Base-by-base conservation (phyloP, 495 filamentous ascomycete species). In the Poronia punctata region DNA sequence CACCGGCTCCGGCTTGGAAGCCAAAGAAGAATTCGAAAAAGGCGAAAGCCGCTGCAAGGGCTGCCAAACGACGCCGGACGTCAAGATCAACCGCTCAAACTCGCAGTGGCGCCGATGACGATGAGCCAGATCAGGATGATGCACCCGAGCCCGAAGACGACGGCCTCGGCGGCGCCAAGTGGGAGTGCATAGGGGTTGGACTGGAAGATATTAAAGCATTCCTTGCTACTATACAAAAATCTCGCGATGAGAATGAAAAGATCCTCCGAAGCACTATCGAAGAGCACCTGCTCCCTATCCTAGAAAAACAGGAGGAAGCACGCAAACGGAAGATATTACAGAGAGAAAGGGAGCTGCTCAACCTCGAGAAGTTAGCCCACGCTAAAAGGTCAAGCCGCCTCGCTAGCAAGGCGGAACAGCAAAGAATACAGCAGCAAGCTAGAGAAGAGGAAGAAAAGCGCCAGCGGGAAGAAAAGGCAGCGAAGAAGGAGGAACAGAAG, bases 351-450 rank as follows among this genome's bases (percentile, higher is more conserved):
- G 88, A 95, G 50, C 56, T 93, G 21, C 63, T 84, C 37, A 86
- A 79, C 49, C 55, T 90, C 48, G 78, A 90, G 55, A 84, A 89
- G 50, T 69, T 97, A 46, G 88, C 86, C n/a, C 83, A 83, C 27
- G 90, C 92, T 0, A 98, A 98, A 65, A 70, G 92, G 40, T 96
- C 92, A 1, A 90, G 86, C 48, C 79, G 92, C 35, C 72, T 97
- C 35, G 87, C 87, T 23, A 72, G 75, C 38, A 94, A 88, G 62
- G 64, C 77, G 19, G 84, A 94, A 57, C 83, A 79, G 38, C 86
- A 87, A 45, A 79, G 80, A 48, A 61, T 79, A 38, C 80, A 86
- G 17, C 82, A 85, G 40, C 82, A 83, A 39, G 71, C 73, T 27
- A 69, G 64, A 3, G 84, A 88, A 48, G 84, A 82, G 18, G 80